phyloP scores from a whole-genome alignment of 2,329 filamentous ascomycete species.

The Talaromyces sp. region DNA sequence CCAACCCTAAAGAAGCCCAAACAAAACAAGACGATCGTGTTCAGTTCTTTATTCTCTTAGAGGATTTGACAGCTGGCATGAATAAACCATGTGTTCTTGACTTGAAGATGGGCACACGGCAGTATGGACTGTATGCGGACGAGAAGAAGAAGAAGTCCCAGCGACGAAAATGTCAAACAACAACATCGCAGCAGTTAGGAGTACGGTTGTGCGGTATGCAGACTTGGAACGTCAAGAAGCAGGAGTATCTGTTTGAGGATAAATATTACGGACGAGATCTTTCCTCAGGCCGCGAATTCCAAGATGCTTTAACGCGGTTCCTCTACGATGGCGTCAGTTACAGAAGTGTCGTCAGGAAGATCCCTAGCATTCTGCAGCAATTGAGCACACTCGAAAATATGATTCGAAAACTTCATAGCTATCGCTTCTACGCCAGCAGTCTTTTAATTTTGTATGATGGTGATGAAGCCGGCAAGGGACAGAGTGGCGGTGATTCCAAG shows the following conservation, averaged over 20 bases:
- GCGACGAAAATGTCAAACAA: slow-evolving; percentile 84
- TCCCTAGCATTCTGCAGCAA: slow-evolving; percentile 82
- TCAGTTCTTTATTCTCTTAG: slow-evolving; percentile 87
- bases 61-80: slow-evolving; percentile 96
- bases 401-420: slow-evolving; percentile 73
- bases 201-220: slow-evolving; percentile 95
- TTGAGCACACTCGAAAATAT: slow-evolving; percentile 79
- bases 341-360: slow-evolving; percentile 76
- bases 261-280: slow-evolving; percentile 93
- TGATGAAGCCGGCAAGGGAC: slow-evolving; percentile 41
- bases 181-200: slow-evolving; percentile 85
- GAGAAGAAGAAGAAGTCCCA: slow-evolving; percentile 93
- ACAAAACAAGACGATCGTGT: slow-evolving; percentile 57
- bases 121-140: slow-evolving; percentile 88
- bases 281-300: slow-evolving; percentile 83
- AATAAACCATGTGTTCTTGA: slow-evolving; percentile 94
- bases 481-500: slow-evolving; percentile 23
- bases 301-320: slow-evolving; percentile 81
- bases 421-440: slow-evolving; percentile 93
- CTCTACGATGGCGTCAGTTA: slow-evolving; percentile 85
- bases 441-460: slow-evolving; percentile 95
- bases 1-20: slow-evolving; percentile 75
- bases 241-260: slow-evolving; percentile 91
- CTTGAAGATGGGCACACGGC: slow-evolving; percentile 96
- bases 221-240: slow-evolving; percentile 82